phyloP scores from a whole-genome alignment of 129 eudicot species.

The Gnaphalium uliginosum region DNA sequence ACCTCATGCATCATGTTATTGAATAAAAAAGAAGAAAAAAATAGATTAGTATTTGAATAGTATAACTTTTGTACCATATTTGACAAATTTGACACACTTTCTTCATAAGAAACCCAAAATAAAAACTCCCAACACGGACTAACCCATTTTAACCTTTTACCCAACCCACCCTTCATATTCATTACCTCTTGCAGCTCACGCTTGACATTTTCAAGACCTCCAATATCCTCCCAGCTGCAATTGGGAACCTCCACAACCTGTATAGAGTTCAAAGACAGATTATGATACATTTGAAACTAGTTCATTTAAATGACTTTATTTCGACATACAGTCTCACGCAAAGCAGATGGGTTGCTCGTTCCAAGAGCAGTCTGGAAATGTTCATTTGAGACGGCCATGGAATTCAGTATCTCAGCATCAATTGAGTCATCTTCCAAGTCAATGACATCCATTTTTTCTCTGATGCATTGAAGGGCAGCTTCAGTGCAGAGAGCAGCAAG shows the following conservation, averaged over 20 bases:
- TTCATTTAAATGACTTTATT: not conserved
- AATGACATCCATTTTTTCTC: constrained; percentile 76
- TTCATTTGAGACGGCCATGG: constrained; percentile 28
- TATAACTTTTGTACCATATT: not conserved
- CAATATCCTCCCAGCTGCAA: constrained; percentile 69
- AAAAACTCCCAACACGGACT: not conserved
- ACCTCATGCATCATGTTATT: not conserved
- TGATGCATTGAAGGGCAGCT: constrained; percentile 85
- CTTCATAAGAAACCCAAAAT: no score
- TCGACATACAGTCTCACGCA: constrained; percentile 14
- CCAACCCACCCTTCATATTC: not conserved
- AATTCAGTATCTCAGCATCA: constrained; percentile 65
- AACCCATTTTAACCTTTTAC: not conserved
- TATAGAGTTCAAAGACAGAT: constrained; percentile 6
- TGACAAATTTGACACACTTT: no score
- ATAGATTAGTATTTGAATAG: not conserved
- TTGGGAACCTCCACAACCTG: constrained; percentile 92
- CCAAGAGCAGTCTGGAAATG: constrained; percentile 21
- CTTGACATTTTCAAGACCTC: constrained; percentile 83
- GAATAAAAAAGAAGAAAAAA: not conserved
- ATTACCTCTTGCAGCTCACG: constrained; percentile 79
- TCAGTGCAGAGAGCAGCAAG: constrained; percentile 85
- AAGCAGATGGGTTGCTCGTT: constrained; percentile 22
- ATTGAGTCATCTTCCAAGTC: constrained; percentile 70
- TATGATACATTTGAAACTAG: not conserved